phyloP scores from a whole-genome alignment of 306 rosid species.

The barrel medic (Medicago truncatula) region MtrunA17r5.0-ANR NC_053049.1:14886501-14887000 shows the following conservation, averaged over 20 bases:
- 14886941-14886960: neutral
- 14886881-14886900: conserved; percentile 18
- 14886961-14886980: neutral
- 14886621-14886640: conserved; percentile 12
- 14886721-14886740: conserved; percentile 94
- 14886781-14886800: conserved; percentile 45
- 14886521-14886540: conserved; percentile 79
- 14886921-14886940: neutral
- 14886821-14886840: neutral
- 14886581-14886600: conserved; percentile 31
- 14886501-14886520: conserved; percentile 91
- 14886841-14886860: neutral
- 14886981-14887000: neutral
- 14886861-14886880: neutral
- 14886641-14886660: conserved; percentile 89
- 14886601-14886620: conserved; percentile 5
- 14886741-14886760: conserved; percentile 89
- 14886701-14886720: conserved; percentile 86
- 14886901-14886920: neutral
- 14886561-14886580: conserved; percentile 69
- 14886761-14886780: conserved; percentile 63
- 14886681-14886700: conserved; percentile 92
- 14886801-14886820: conserved; percentile 27
- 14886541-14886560: conserved; percentile 98
- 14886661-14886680: conserved; percentile 94